Conservation (phyloP, 73 alveolate genomes). For the Chromera velia region DNA sequence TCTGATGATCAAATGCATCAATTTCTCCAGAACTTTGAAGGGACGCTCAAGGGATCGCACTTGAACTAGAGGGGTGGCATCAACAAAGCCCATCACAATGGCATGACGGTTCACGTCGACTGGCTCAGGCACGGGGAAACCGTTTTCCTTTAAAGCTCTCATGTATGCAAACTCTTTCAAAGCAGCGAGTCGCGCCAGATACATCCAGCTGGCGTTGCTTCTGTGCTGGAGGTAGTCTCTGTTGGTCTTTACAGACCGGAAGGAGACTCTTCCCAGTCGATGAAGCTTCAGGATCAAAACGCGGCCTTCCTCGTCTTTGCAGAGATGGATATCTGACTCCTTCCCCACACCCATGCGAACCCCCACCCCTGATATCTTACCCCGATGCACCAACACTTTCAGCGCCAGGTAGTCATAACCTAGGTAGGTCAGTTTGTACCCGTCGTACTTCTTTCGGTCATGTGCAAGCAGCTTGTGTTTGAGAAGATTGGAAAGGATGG, state of each 20-base stretch:
- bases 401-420: conserved; percentile 71
- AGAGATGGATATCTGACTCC: conserved; percentile 89
- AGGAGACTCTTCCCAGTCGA: conserved; percentile 89
- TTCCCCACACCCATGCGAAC: conserved; percentile 90
- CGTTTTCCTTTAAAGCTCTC: conserved; percentile 77
- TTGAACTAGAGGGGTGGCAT: conserved; percentile 63
- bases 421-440: conserved; percentile 80
- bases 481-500: conserved; percentile 71
- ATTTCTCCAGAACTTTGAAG: conserved; percentile 53
- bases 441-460: conserved; percentile 67
- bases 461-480: conserved; percentile 85
- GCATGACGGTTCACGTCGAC: conserved; percentile 78
- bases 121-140: conserved; percentile 75
- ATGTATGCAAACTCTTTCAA: conserved; percentile 87
- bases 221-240: conserved; percentile 86
- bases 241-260: conserved; percentile 80
- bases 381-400: conserved; percentile 75
- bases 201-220: conserved; percentile 82
- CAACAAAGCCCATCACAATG: conserved; percentile 67
- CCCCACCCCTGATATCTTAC: conserved; percentile 73
- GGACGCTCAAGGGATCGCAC: conserved; percentile 64
- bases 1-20: conserved; percentile 55
- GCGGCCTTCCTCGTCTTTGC: conserved; percentile 59
- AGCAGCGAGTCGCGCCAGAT: conserved; percentile 87
- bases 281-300: conserved; percentile 68